These are phyloP conservation scores for Hypoxylon fragiforme DNA, from an alignment of 495 filamentous ascomycete genomes.

Conservation along the genomic window DNA sequence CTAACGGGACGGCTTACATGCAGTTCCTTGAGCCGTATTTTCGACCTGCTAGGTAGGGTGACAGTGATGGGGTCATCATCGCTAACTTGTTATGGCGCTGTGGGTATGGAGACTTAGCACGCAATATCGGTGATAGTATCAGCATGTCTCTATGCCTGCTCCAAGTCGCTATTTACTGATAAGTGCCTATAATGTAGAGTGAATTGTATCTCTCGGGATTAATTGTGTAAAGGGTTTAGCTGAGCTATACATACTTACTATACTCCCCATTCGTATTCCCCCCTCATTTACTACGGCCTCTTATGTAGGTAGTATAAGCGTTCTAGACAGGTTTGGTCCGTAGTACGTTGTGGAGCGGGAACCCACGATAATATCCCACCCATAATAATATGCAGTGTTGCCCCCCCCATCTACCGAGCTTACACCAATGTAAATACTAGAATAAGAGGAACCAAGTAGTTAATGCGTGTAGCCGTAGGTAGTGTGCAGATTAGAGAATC, in stretches of 20 bases:
- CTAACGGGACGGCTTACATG: background rate
- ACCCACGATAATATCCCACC: slow-evolving; percentile 12
- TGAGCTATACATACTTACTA: too few relatives aligned
- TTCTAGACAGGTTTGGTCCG: background rate
- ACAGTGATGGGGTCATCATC: too few relatives aligned
- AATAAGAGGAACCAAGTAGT: slow-evolving; percentile 1
- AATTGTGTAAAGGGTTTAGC: too few relatives aligned
- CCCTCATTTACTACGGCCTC: background rate
- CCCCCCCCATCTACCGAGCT: background rate
- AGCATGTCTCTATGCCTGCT: too few relatives aligned
- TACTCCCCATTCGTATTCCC: background rate
- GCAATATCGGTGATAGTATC: too few relatives aligned
- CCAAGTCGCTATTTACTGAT: too few relatives aligned
- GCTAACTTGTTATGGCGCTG: too few relatives aligned
- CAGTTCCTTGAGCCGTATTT: too few relatives aligned
- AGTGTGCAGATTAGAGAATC: slow-evolving; percentile 12
- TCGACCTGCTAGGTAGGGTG: too few relatives aligned
- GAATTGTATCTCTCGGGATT: background rate
- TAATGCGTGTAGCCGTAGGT: slow-evolving; percentile 21
- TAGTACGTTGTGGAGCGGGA: background rate
- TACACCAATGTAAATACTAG: background rate
- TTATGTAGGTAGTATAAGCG: too few relatives aligned
- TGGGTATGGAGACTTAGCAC: too few relatives aligned
- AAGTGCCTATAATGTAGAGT: too few relatives aligned
- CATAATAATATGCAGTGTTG: slow-evolving; percentile 3